Conservation (phyloP, 306 rosid genomes). For the Canavalia ensiformis region DNA sequence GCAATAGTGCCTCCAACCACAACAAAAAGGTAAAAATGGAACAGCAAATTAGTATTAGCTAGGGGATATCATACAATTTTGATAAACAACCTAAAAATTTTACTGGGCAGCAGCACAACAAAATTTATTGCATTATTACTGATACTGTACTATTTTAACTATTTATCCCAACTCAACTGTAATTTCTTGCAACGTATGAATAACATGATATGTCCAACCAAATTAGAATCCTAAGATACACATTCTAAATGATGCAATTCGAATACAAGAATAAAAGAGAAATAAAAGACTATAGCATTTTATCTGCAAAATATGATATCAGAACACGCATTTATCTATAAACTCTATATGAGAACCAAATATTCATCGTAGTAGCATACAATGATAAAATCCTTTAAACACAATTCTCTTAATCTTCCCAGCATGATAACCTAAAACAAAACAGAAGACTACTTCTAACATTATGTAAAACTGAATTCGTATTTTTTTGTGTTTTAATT, state of each 20-base stretch:
- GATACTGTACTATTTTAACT: slow-evolving; percentile 7
- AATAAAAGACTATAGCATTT: no score
- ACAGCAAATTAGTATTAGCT: neutral
- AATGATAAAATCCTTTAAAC: neutral
- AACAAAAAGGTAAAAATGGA: neutral
- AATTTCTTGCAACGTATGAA: slow-evolving; percentile 4
- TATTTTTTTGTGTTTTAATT: neutral
- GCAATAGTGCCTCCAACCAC: slow-evolving; percentile 1
- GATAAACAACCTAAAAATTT: neutral
- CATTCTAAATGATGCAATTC: slow-evolving; percentile 1
- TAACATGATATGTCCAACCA: neutral
- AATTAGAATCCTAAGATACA: neutral
- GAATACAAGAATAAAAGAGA: neutral
- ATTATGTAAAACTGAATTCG: neutral
- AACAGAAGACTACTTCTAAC: neutral
- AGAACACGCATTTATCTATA: neutral
- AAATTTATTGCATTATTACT: neutral
- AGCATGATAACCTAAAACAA: neutral
- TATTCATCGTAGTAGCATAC: neutral
- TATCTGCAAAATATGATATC: slow-evolving; percentile 21
- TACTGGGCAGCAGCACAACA: slow-evolving; percentile 1
- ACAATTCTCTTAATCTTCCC: neutral
- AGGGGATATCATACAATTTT: neutral
- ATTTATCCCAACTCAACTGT: neutral
- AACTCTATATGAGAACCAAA: neutral